These are phyloP conservation scores for Paraphoma sp. DNA, from an alignment of 2,329 filamentous ascomycete genomes.

Conservation along the genomic window DNA sequence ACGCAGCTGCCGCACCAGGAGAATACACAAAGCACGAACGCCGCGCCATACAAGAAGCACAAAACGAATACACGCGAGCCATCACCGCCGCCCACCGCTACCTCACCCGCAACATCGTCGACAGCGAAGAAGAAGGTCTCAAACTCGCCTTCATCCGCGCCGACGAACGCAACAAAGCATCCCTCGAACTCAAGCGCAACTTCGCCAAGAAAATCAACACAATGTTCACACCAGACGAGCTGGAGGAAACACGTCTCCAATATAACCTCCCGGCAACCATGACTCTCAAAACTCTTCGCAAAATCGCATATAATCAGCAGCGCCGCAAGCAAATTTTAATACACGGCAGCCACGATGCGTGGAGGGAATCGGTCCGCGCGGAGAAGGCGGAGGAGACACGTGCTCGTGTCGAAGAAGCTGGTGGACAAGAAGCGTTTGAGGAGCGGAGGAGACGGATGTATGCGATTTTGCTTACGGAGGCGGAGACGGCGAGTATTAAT, in stretches of 20 bases:
- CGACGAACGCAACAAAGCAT: slow-evolving; percentile 19
- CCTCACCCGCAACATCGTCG: slow-evolving; percentile 21
- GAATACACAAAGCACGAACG: slow-evolving; percentile 6
- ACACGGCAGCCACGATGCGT: slow-evolving; percentile 25
- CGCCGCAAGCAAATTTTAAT: slow-evolving; percentile 18
- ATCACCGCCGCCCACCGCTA: slow-evolving; percentile 26
- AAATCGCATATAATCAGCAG: slow-evolving; percentile 21
- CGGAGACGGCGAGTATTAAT: slow-evolving; percentile 27
- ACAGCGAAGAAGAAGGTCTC: slow-evolving; percentile 30
- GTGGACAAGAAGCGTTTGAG: slow-evolving; percentile 15
- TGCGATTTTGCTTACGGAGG: slow-evolving; percentile 19
- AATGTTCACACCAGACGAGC: slow-evolving; percentile 16
- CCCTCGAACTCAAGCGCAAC: slow-evolving; percentile 6
- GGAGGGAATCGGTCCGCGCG: slow-evolving; percentile 8
- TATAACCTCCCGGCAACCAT: slow-evolving; percentile 14
- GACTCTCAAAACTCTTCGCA: slow-evolving; percentile 8
- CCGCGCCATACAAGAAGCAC: slow-evolving; percentile 3
- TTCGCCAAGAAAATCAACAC: slow-evolving; percentile 17
- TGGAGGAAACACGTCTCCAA: slow-evolving; percentile 19
- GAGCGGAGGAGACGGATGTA: slow-evolving; percentile 15
- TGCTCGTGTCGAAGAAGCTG: slow-evolving; percentile 15
- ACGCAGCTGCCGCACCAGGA: not conserved
- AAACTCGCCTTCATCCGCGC: slow-evolving; percentile 32
- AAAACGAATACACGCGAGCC: slow-evolving; percentile 21
- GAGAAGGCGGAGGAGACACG: slow-evolving; percentile 5